Base-by-base conservation (phyloP, 108 stramenopile species). In the Skeletonema tropicum region DNA sequence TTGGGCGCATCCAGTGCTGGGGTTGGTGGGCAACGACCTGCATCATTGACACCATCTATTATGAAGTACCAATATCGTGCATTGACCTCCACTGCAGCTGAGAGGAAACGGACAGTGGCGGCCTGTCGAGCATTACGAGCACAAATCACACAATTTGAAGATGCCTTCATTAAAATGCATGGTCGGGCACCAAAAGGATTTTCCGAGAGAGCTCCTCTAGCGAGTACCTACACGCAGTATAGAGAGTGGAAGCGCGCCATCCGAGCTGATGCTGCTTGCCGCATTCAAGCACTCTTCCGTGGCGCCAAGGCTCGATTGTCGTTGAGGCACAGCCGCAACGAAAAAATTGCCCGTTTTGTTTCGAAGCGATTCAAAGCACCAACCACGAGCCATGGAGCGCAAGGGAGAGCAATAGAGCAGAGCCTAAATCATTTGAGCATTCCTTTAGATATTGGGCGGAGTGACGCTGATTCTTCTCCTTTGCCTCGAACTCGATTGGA, bases 181-280 rank as follows among this genome's bases (percentile, higher is more conserved):
- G 91, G 91, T 2, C 81, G 91, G 17, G 80, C 90, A 19, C 96
- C 96, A 2, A 92, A 88, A 72, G 93, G 92, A 14, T 84, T 88
- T 45, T 81, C 87, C 3, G 95, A 97, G 63, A 77, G 96, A 30
- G 89, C 89, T n/a, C 92, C 92, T 5, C 76, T 97, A 17, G 94
- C 92, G 8, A 90, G 90, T 45, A 94, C 94, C 6, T 97, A 94
- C 66, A 89, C 87, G 45, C 93, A 93, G 70, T 97, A 97, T 62
- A 66, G 92, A 35, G 93, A 94, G 36, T 94, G 93, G 94, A 97
- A 97, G 66, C 75, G 91, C 9, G 91, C 89, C 30, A 94, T 97
- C 76, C 88, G 96, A 23, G 87, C 92, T 9, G 92, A 97, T 76
- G 92, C 94, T 10, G 92, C 92, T 15, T 88, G 88, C 66, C 75